Evolutionary conservation across 2,329 filamentous ascomycete genomes (phyloP), one percentile per base, ranked within the genome.

Genomic region (Diaporthe sp.): DNA sequence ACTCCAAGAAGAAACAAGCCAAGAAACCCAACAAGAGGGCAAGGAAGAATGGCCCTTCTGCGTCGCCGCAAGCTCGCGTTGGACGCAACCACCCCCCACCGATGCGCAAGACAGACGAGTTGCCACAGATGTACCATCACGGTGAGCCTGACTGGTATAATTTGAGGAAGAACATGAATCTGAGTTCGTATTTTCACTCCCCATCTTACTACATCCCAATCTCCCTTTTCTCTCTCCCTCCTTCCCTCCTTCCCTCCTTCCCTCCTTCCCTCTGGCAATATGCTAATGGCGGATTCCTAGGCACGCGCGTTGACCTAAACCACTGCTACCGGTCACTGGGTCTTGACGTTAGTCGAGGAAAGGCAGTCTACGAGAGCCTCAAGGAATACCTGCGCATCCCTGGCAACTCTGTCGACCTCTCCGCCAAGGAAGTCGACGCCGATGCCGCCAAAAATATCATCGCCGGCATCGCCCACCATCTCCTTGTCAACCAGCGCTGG

Each of bases 331-430:
- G 42, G 35, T n/a, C 35, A 15, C 71, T 76, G n/a, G 74, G 74
- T 40, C 74, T 76, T 33, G 67, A 74, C 47, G 3, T 13, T 8
- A 19, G 15, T 3, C 74, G 72, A 25, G 74, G 67, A 2, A 35
- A 55, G 19, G n/a, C 57, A 4, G 4, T 76, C 3, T 33, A 38
- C 35, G 17, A 30, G 15, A 40, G 47, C 15, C 35, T 76, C 33
- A 71, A 42, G n/a, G 13, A 35, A 1, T 61, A 74, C 52, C 42
- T 76, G 47, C 73, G 54, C 10, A 54, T 15, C 33, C 74, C 74
- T n/a, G 74, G 74, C 38, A 74, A 71, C 25, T 76, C 74, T 10
- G 40, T 76, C 35, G 30, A 61, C 52, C 17, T 74, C 12, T 55
- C 61, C n/a, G 33, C 54, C 17, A 19, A 55, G 9, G 58, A 71